Percentiles rank a stretch among this genome's conserved stretches.
Evolutionary conservation across 2,329 filamentous ascomycete genomes (phyloP).

Genomic region (Diaporthe sp.): DNA sequence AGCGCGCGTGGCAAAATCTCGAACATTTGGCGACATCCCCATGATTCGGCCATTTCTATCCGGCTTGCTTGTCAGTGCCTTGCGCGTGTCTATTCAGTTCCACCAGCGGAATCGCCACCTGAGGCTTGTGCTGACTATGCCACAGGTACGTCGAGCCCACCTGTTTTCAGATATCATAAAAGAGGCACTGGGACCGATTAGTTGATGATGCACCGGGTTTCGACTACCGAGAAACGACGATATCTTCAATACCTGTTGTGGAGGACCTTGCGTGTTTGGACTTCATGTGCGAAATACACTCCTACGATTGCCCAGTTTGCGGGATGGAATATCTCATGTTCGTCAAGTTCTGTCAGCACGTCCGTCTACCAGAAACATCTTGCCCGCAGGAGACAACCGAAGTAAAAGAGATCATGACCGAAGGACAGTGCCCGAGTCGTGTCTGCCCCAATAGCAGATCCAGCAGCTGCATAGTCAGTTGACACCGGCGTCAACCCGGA

Average conservation of each 20-base stretch:
- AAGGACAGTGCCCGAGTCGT: constrained; percentile 70
- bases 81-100: constrained; percentile 16
- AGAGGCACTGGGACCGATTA: not conserved
- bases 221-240: constrained; percentile 19
- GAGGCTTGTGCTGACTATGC: constrained; percentile 37
- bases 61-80: constrained; percentile 37
- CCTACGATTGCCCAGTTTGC: constrained; percentile 70
- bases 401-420: constrained; percentile 61
- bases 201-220: constrained; percentile 35
- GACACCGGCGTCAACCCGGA: constrained; percentile 46
- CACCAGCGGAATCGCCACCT: constrained; percentile 2
- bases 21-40: not conserved
- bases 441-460: constrained; percentile 71
- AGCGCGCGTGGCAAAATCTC: constrained; percentile 36
- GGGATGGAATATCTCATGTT: constrained; percentile 71
- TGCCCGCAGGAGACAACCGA: constrained; percentile 62
- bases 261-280: constrained; percentile 17
- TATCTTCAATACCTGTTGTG: constrained; percentile 42
- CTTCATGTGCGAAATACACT: constrained; percentile 74
- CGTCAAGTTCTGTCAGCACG: constrained; percentile 68
- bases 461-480: constrained; percentile 70
- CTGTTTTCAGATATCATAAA: constrained; percentile 5
- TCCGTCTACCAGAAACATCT: constrained; percentile 62
- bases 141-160: constrained; percentile 10
- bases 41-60: constrained; percentile 27